Base-by-base conservation (phyloP, 495 filamentous ascomycete species). In the Beverwykella pulmonaria region DNA sequence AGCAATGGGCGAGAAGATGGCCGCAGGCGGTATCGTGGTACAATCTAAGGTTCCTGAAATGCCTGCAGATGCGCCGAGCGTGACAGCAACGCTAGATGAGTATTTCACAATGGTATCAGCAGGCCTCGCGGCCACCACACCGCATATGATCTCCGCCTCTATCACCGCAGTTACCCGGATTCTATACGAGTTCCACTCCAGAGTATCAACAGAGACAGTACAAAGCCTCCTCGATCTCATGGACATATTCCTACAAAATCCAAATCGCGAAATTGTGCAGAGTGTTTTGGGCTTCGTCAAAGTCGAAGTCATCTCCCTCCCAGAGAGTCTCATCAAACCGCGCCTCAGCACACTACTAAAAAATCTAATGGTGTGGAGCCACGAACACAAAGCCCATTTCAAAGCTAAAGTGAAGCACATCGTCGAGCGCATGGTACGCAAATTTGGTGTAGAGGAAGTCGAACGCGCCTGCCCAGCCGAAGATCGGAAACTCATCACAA, bases 41-140 rank as follows among this genome's bases (percentile, higher is more conserved):
- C 94, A 93, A 75, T 88, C 87, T 56, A 89, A 91, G 70, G 91
- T 97, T 4, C 83, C 90, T 0, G 84, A 93, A 74, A 93, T 97
- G 90, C 83, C 89, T 4, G 78, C 85, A 34, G 83, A 93, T 74
- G 87, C 92, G 1, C 89, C 92, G n/a, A 78, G 84, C 57, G 92
- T 87, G 1, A 74, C 82, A 15, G 93, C 93, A 7, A 89, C 82
- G 15, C 82, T 98, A 27, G 93, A 97, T 70, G 94, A 98, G 75
- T 97, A 95, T 77, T 91, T 97, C 83, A 97, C 92, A 44, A 98
- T 98, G 93, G 88, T 98, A 32, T 93, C 90, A 52, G 95, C 94
- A 22, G 94, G 95, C 75, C 85, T 98, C 30, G 94, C 93, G 1
- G 93, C 92, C 46, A 86, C 82, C 63, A 90, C 92, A 19, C 92